Percentiles rank a stretch among this genome's conserved stretches.
Conservation (phyloP, 495 filamentous ascomycete genomes). For the Hypoxylon lenormandii region DNA sequence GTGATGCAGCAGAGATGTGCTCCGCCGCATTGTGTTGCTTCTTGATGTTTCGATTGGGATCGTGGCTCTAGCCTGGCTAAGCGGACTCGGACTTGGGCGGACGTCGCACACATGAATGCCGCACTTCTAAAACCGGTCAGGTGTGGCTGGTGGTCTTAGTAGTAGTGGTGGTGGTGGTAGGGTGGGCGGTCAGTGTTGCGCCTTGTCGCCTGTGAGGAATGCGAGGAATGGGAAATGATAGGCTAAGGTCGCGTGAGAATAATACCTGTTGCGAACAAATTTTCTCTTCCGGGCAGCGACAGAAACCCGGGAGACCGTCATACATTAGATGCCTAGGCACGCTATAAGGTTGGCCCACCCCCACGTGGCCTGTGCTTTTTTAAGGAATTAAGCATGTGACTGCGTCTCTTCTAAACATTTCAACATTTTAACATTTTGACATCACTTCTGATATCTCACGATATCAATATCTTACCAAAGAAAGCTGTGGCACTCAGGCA, state of each 20-base stretch:
- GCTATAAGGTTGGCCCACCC: conserved; percentile 1
- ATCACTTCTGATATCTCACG: too few species aligned
- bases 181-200: background rate
- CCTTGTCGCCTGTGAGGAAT: conserved; percentile 3
- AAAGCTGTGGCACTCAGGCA: too few species aligned
- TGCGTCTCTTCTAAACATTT: too few species aligned
- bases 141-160: conserved; percentile 3
- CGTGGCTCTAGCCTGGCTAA: conserved; percentile 24
- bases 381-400: background rate
- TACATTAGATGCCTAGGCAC: conserved; percentile 1
- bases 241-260: conserved; percentile 32
- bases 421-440: too few species aligned
- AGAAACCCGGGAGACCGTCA: conserved; percentile 10
- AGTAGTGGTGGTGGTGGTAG: conserved; percentile 8
- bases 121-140: conserved; percentile 16
- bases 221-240: conserved; percentile 21
- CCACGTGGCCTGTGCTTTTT: conserved; percentile 32
- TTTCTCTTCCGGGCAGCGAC: conserved; percentile 5
- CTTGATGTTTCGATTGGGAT: conserved; percentile 32
- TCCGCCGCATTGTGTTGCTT: conserved; percentile 53
- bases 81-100: conserved; percentile 26
- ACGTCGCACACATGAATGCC: conserved; percentile 30
- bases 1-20: conserved; percentile 53
- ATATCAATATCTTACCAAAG: too few species aligned
- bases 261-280: conserved; percentile 5